These are phyloP conservation scores for Wolfiporia cocos DNA, from an alignment of 1,284 basidiomycete species.

Conservation along the genomic window DNA sequence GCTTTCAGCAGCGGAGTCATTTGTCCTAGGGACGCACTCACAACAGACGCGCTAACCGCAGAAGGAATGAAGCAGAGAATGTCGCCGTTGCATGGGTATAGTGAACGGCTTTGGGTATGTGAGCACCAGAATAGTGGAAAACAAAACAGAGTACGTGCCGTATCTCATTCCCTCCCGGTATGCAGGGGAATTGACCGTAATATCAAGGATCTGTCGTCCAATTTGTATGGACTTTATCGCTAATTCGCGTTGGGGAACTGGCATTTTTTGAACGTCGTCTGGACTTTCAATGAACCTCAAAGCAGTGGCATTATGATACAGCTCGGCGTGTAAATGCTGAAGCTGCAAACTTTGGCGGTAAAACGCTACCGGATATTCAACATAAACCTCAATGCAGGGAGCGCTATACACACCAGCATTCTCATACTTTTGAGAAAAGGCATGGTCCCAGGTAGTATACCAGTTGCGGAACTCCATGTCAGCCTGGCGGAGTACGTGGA, in stretches of 20 bases:
- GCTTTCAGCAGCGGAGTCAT: no score
- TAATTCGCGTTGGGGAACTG: constrained; percentile 58
- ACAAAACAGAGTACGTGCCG: constrained; percentile 37
- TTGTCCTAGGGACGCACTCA: constrained; percentile 37
- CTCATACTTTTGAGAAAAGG: constrained; percentile 77
- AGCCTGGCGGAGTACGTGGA: constrained; percentile 56
- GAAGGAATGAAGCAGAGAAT: constrained; percentile 84
- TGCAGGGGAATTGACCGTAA: constrained; percentile 69
- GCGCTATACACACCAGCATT: constrained; percentile 53
- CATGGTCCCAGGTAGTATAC: constrained; percentile 73
- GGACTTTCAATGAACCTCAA: constrained; percentile 70
- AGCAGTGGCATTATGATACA: constrained; percentile 78
- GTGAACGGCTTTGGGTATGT: constrained; percentile 59
- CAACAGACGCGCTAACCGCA: constrained; percentile 84
- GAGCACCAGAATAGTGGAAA: constrained; percentile 12
- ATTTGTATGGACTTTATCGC: constrained; percentile 68
- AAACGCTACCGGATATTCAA: constrained; percentile 45
- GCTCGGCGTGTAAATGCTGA: constrained; percentile 72
- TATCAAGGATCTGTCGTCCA: constrained; percentile 63
- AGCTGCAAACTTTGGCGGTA: constrained; percentile 80
- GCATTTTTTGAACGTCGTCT: constrained; percentile 74
- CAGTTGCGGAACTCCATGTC: constrained; percentile 65
- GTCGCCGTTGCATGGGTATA: constrained; percentile 91
- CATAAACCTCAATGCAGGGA: not conserved
- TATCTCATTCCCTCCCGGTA: constrained; percentile 91